These are phyloP conservation scores for Podosphaera fusca DNA, from an alignment of 2,329 filamentous ascomycete species.

Conservation along the genomic window DNA sequence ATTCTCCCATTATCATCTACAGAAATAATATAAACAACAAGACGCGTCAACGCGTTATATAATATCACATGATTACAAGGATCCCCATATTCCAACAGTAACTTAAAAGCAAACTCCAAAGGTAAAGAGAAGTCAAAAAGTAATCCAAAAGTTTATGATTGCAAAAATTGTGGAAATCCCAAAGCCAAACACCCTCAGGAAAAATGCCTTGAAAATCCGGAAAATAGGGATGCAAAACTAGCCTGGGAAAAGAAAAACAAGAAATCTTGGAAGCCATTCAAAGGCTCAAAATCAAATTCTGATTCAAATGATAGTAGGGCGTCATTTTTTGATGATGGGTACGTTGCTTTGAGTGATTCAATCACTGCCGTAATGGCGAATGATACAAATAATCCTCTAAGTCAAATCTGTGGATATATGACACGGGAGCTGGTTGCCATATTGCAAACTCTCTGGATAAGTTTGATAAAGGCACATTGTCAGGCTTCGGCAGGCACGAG, in stretches of 20 bases:
- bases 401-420: not conserved
- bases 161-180: not conserved
- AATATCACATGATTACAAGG: too few species aligned
- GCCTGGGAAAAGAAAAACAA: too few species aligned
- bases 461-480: not conserved
- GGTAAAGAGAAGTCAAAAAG: not conserved
- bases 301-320: not conserved
- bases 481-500: too few species aligned
- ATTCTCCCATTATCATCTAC: too few species aligned
- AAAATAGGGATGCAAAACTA: too few species aligned
- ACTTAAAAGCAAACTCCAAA: not conserved
- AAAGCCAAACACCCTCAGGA: too few species aligned
- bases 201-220: too few species aligned
- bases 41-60: too few species aligned
- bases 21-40: too few species aligned
- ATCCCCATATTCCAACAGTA: too few species aligned
- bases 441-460: too few species aligned
- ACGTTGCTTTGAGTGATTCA: not conserved
- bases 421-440: not conserved
- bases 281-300: not conserved
- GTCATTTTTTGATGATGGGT: not conserved
- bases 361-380: not conserved
- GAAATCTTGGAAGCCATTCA: too few species aligned
- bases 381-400: not conserved
- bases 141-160: not conserved